Base-by-base conservation (phyloP, 73 alveolate species). In the Tetrahymena elliotti region DNA sequence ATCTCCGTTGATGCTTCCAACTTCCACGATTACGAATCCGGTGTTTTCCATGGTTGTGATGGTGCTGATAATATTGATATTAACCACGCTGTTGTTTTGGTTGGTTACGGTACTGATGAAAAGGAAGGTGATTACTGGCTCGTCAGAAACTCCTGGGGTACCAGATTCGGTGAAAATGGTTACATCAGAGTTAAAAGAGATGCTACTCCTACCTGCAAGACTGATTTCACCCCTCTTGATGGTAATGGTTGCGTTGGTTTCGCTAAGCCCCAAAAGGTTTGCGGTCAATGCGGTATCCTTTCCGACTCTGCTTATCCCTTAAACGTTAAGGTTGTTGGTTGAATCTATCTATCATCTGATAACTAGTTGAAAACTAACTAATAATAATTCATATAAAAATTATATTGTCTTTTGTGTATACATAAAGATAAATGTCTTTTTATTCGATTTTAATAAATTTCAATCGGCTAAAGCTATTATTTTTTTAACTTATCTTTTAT, bases 101-200 rank as follows among this genome's bases (percentile, higher is more conserved):
- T 97, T n/a, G 95, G 94, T 95, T 97, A 97, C 92, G 96, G 93
- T 88, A 96, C 96, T 93, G 97, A 95, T 93, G 95, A 93, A 92
- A 93, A 52, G 35, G 95, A 92, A 31, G 33, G 52, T 16, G 96
- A 95, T 40, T 95, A 39, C 88, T 96, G 97, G 97, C 39, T 94
- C 53, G 92, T 96, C 41, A 96, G 97, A 96, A 96, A 95, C 93
- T 96, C 98, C 84, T 96, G 98, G 98, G 97, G 98, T 37, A 84
- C 94, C 37, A 33, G 52, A 68, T 96, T 93, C 95, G 98, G 98
- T 84, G 98, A 95, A 84, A 93, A 96, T 54, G 98, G 98, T 68
- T 96, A 96, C 82, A 53, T 95, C 52, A 96, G 97, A 96, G 88
- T 96, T 16, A 9, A 68, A 36, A 68, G 88, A 68, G 88, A 68